Percentiles rank a stretch among this genome's conserved stretches.
Evolutionary conservation across 306 rosid species (phyloP).

Genomic region (Gillenia trifoliata): DNA sequence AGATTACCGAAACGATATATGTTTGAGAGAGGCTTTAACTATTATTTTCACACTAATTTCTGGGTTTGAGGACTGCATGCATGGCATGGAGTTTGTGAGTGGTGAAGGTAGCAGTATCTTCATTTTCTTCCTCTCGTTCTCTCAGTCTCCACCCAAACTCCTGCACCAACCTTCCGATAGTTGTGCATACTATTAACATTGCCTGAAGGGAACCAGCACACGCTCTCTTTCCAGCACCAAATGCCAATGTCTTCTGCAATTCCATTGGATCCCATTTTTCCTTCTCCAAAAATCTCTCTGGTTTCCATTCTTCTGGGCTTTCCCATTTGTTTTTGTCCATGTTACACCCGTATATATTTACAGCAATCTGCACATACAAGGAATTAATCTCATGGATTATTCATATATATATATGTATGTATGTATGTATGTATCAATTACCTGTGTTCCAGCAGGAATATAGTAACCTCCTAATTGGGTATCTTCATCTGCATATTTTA

Average conservation of each 20-base stretch:
- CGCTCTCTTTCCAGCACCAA: constrained; percentile 81
- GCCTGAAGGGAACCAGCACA: constrained; percentile 84
- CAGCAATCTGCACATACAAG: neutral
- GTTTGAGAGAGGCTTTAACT: no score
- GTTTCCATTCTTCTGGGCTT: constrained; percentile 60
- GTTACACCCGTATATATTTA: constrained; percentile 40
- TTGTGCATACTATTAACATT: constrained; percentile 41
- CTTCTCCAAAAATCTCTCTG: constrained; percentile 74
- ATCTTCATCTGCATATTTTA: constrained; percentile 66
- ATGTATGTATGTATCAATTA: neutral
- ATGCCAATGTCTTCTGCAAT: constrained; percentile 75
- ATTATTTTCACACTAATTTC: constrained; percentile 14
- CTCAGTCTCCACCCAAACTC: constrained; percentile 66
- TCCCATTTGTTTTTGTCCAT: constrained; percentile 71
- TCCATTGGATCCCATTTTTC: constrained; percentile 45
- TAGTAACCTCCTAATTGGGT: constrained; percentile 68
- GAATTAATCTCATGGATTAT: no score
- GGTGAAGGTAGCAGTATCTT: constrained; percentile 65
- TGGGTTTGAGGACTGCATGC: constrained; percentile 42
- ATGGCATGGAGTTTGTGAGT: constrained; percentile 66
- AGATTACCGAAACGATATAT: no score
- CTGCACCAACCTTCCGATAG: constrained; percentile 63
- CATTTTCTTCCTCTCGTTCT: constrained; percentile 59
- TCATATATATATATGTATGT: no score
- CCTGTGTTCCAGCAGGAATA: constrained; percentile 89